Evolutionary conservation across 2,329 filamentous ascomycete genomes (phyloP), one percentile per base, ranked within the genome.

Genomic region (Thyridium curvatum): DNA sequence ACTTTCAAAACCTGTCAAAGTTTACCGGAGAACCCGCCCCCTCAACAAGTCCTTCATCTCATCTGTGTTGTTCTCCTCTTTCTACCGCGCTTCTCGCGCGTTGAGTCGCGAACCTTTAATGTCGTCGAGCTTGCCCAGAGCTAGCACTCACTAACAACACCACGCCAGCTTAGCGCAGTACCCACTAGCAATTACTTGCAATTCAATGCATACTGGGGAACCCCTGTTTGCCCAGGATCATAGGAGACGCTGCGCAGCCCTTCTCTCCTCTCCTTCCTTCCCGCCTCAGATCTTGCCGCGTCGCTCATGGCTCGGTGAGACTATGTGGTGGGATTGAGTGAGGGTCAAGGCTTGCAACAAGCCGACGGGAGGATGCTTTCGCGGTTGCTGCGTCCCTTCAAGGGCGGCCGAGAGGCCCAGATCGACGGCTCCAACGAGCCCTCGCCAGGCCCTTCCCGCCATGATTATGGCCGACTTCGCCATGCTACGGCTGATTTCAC

Each of bases 401-500:
- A 47, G 45, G 54, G 58, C 47, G 48, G 41, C 39, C 47, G 45
- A 6, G 40, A 43, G 16, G 42, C 43, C 35, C 47, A 55, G 17
- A 42, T 41, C 35, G 41, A 42, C 29, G 26, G 37, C 18, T 42
- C 47, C 26, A 40, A 42, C 14, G 50, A 46, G n/a, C 41, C 47
- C 4, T 45, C 46, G 9, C 40, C 46, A 2, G 50, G 51, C 14
- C 52, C 51, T 21, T 49, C 52, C 26, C 47, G 40, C 38, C 59
- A 52, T 39, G 51, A 60, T 21, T 65, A 67, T 44, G 52, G 51
- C 30, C 56, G 56, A 38, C 61, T 61, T 37, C 66, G 69, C 45
- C 73, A 77, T 56, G 77, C 78, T 40, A 77, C 74, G 3, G 79
- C 78, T 43, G 79, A 82, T 55, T 82, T 81, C 47, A 82, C 77